phyloP scores from a whole-genome alignment of 805 yeast genomes.

The Wilhelminamyces savonicus region DNA sequence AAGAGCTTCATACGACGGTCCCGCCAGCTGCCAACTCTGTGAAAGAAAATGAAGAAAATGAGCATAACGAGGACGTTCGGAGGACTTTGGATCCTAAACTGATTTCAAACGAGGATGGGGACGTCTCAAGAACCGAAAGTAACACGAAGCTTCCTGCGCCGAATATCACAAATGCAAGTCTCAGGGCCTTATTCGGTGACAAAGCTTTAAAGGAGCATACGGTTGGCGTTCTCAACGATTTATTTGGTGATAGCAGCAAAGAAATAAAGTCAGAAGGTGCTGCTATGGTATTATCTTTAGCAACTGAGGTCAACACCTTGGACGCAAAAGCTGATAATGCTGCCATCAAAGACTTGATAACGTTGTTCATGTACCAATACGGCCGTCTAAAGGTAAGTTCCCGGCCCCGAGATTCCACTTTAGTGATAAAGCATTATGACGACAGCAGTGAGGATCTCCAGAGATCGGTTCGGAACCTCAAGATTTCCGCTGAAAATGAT shows the following conservation, averaged over 20 bases:
- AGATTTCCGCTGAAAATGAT: too few species aligned
- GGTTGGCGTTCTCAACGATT: slow-evolving; percentile 5
- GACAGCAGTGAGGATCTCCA: slow-evolving; percentile 12
- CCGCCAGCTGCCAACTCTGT: neutral
- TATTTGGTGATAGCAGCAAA: slow-evolving; percentile 5
- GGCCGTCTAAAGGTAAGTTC: slow-evolving; percentile 2
- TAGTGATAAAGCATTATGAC: slow-evolving; percentile 8
- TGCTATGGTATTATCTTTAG: slow-evolving; percentile 1
- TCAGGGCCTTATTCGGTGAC: neutral
- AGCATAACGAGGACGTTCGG: neutral
- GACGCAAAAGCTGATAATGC: slow-evolving; percentile 2
- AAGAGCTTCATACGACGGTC: neutral
- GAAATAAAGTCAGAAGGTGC: slow-evolving; percentile 2
- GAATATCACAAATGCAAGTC: neutral
- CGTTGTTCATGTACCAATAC: slow-evolving; percentile 1
- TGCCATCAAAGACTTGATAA: neutral
- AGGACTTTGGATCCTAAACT: neutral
- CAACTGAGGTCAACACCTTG: slow-evolving; percentile 1
- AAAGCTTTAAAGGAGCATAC: slow-evolving; percentile 4
- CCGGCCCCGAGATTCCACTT: slow-evolving; percentile 10
- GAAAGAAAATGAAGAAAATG: neutral
- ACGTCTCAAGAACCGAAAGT: neutral
- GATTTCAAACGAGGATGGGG: neutral
- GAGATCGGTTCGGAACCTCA: slow-evolving; percentile 11
- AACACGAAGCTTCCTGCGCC: slow-evolving; percentile 1